phyloP scores from a whole-genome alignment of 106 monocot genomes.

The Dioscorea alata region DNA sequence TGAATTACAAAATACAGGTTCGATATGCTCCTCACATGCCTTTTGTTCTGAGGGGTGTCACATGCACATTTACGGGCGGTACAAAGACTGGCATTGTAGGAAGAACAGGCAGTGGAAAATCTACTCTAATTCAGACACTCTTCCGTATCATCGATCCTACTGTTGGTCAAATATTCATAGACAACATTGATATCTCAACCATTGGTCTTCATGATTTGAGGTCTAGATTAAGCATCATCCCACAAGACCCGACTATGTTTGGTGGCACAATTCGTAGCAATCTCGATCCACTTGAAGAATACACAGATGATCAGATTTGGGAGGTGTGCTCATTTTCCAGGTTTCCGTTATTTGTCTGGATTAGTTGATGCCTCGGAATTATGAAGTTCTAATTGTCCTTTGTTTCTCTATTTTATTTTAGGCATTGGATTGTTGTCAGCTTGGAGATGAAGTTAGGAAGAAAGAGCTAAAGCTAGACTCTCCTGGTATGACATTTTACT shows the following conservation, averaged over 20 bases:
- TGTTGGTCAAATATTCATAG: constrained; percentile 55
- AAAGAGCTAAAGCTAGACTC: constrained; percentile 81
- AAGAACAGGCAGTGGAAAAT: constrained; percentile 86
- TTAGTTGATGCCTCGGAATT: background rate
- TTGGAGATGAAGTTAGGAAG: constrained; percentile 72
- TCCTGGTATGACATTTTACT: constrained; percentile 20
- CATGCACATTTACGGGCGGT: constrained; percentile 59
- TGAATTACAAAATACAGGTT: constrained; percentile 27
- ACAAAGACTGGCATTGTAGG: constrained; percentile 81
- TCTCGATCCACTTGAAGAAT: constrained; percentile 80
- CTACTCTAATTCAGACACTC: constrained; percentile 69
- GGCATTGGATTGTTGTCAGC: constrained; percentile 77
- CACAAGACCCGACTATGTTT: constrained; percentile 97
- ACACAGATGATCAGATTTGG: constrained; percentile 80
- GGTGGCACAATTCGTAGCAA: constrained; percentile 77
- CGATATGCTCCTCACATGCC: constrained; percentile 79
- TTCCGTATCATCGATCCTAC: constrained; percentile 81
- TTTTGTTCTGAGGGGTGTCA: constrained; percentile 66
- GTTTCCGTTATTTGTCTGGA: background rate
- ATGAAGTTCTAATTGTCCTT: background rate
- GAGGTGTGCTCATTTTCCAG: constrained; percentile 36
- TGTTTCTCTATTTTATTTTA: constrained; percentile 3
- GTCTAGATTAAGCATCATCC: constrained; percentile 83
- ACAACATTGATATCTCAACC: constrained; percentile 57
- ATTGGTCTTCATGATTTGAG: constrained; percentile 85